These are phyloP conservation scores for Malus hybrid DNA, from an alignment of 331 rosid species.

Conservation along the genomic window DNA sequence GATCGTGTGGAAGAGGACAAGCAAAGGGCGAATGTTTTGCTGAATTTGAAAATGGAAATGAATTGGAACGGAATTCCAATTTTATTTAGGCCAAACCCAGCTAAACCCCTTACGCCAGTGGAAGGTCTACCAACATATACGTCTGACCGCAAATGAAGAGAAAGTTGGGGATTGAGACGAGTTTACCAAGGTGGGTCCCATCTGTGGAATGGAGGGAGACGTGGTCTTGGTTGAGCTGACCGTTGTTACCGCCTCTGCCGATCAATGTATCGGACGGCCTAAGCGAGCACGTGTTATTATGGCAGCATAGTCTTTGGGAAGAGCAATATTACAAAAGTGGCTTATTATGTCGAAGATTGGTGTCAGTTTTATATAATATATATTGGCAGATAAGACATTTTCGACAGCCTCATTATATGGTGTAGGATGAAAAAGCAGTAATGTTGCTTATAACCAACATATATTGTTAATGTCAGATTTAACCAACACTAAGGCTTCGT, in stretches of 20 bases:
- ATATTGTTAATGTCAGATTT: too few relatives aligned
- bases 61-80: constrained; percentile 42
- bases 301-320: constrained; percentile 20
- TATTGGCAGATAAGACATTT: neutral
- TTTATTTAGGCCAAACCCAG: constrained; percentile 44
- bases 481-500: too few relatives aligned
- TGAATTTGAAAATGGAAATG: constrained; percentile 22
- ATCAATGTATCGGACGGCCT: constrained; percentile 3
- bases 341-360: too few relatives aligned
- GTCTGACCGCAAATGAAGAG: constrained; percentile 35
- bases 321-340: too few relatives aligned
- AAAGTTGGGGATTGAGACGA: constrained; percentile 19
- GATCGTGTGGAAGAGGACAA: constrained; percentile 26
- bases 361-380: too few relatives aligned
- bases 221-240: constrained; percentile 26
- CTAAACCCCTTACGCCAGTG: constrained; percentile 42
- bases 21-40: constrained; percentile 34
- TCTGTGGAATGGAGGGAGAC: constrained; percentile 31
- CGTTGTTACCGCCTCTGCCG: constrained; percentile 13
- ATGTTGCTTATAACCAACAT: too few relatives aligned
- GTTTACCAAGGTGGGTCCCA: constrained; percentile 19
- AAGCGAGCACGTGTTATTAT: constrained; percentile 19
- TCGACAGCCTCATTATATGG: neutral
- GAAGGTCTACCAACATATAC: constrained; percentile 23
- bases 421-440: too few relatives aligned